A percentile compares a stretch with the other conserved stretches of the same genome.
Evolutionary conservation across 495 filamentous ascomycete species (phyloP).

Genomic region (Annulohypoxylon nitens): DNA sequence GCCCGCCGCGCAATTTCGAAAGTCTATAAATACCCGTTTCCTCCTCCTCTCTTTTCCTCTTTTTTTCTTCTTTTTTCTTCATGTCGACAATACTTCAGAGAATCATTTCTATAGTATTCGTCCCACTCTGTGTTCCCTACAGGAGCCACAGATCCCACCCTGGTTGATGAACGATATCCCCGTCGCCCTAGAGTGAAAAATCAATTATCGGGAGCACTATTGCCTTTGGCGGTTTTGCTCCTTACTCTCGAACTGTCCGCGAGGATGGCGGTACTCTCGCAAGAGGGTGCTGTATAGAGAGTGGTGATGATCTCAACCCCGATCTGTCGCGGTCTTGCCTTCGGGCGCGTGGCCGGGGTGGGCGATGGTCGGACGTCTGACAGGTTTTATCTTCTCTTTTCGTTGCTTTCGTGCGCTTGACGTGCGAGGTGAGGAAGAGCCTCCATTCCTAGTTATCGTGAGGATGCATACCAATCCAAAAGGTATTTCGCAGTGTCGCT

Average conservation of each 20-base stretch:
- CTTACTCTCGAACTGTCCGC: constrained; percentile 65
- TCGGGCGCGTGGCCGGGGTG: constrained; percentile 69
- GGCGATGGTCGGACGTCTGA: constrained; percentile 74
- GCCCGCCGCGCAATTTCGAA: neutral
- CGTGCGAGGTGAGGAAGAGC: constrained; percentile 59
- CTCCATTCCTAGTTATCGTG: neutral
- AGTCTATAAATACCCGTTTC: constrained; percentile 50
- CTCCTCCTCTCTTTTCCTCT: constrained; percentile 26
- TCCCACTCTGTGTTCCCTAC: constrained; percentile 83
- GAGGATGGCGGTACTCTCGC: constrained; percentile 61
- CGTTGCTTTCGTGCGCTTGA: constrained; percentile 58
- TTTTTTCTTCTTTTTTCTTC: constrained; percentile 53
- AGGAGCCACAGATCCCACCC: constrained; percentile 73
- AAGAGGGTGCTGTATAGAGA: constrained; percentile 64
- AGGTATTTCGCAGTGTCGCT: too few relatives aligned
- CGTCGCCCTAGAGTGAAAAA: constrained; percentile 70
- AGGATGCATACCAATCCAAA: too few relatives aligned
- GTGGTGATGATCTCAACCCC: constrained; percentile 75
- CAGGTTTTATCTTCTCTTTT: constrained; percentile 65
- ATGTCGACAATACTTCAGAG: constrained; percentile 51
- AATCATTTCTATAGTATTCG: constrained; percentile 92
- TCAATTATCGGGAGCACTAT: constrained; percentile 45
- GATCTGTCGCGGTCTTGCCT: constrained; percentile 62
- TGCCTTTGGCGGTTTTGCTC: constrained; percentile 39
- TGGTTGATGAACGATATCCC: constrained; percentile 73